A percentile compares a stretch with the other conserved stretches of the same genome.
phyloP scores from a whole-genome alignment of 2,329 filamentous ascomycete species.

The Xylariaceae sp. region DNA sequence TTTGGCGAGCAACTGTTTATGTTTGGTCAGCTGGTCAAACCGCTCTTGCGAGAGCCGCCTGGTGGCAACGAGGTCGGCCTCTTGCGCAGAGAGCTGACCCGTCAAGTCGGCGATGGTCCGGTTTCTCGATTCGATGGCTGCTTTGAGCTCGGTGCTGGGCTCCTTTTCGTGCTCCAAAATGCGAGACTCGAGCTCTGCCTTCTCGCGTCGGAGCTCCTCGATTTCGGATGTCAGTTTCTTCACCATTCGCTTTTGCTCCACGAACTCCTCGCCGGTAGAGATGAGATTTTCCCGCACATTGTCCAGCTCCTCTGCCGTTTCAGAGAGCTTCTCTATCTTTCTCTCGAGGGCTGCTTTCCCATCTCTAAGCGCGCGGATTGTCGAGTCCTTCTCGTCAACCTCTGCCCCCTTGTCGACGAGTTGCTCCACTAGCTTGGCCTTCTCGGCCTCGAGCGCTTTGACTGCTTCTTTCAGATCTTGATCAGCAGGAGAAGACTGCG shows the following conservation, averaged over 20 bases:
- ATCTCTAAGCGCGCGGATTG: not conserved
- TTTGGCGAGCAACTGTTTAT: slow-evolving; percentile 75
- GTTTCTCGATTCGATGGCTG: slow-evolving; percentile 53
- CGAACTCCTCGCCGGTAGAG: slow-evolving; percentile 74
- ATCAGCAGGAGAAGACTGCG: slow-evolving; percentile 28
- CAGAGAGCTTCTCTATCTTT: slow-evolving; percentile 66
- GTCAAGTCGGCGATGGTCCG: slow-evolving; percentile 63
- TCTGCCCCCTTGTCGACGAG: slow-evolving; percentile 66
- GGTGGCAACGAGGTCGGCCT: slow-evolving; percentile 79
- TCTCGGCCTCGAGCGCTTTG: slow-evolving; percentile 43
- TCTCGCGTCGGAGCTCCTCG: slow-evolving; percentile 66
- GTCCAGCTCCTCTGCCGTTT: slow-evolving; percentile 80
- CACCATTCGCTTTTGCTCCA: slow-evolving; percentile 72
- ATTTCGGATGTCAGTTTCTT: slow-evolving; percentile 66
- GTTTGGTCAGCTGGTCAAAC: slow-evolving; percentile 80
- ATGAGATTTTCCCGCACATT: slow-evolving; percentile 74
- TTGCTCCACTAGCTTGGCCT: slow-evolving; percentile 46
- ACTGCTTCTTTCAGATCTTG: slow-evolving; percentile 34
- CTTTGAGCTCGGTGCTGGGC: slow-evolving; percentile 52
- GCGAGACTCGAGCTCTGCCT: slow-evolving; percentile 55
- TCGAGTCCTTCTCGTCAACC: slow-evolving; percentile 46
- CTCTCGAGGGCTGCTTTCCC: slow-evolving; percentile 41
- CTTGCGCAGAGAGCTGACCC: slow-evolving; percentile 60
- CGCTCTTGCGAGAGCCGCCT: slow-evolving; percentile 80
- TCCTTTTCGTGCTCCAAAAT: slow-evolving; percentile 68